Percentiles rank a stretch among this genome's conserved stretches.
These are phyloP conservation scores for Pseudevernia furfuracea DNA, from an alignment of 495 filamentous ascomycete species.

Conservation along the genomic window DNA sequence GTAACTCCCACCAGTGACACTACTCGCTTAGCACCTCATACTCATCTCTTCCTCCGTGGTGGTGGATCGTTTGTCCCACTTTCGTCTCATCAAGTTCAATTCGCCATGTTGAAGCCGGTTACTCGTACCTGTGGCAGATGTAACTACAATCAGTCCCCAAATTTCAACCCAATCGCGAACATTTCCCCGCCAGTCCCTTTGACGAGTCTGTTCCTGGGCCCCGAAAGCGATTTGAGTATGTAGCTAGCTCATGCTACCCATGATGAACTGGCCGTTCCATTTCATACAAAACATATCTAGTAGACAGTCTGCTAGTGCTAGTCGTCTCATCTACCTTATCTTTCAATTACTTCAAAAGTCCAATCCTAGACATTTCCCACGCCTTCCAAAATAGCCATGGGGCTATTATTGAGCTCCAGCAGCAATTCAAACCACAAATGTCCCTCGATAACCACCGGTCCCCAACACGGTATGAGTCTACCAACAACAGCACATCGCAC, in stretches of 20 bases:
- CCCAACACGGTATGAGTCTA: constrained; percentile 5
- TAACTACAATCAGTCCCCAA: background rate
- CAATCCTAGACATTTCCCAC: background rate
- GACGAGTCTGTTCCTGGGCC: too few relatives aligned
- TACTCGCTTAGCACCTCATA: background rate
- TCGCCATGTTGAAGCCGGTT: too few relatives aligned
- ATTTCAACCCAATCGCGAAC: background rate
- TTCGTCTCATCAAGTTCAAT: too few relatives aligned
- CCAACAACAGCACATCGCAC: background rate
- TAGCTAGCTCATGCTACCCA: background rate
- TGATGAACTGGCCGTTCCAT: background rate
- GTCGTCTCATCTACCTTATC: too few relatives aligned
- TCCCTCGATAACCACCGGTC: constrained; percentile 6
- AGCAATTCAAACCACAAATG: background rate
- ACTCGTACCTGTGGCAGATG: background rate
- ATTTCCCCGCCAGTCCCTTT: background rate
- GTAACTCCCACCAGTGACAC: constrained; percentile 1
- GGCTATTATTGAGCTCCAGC: background rate
- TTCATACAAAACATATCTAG: background rate
- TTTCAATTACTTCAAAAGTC: background rate
- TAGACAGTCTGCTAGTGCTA: too few relatives aligned
- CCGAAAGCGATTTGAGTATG: background rate
- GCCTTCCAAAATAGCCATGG: background rate
- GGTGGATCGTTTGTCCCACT: too few relatives aligned
- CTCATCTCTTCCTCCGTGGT: too few relatives aligned